phyloP scores from a whole-genome alignment of 148 eudicot species.

The Silene conica region DNA sequence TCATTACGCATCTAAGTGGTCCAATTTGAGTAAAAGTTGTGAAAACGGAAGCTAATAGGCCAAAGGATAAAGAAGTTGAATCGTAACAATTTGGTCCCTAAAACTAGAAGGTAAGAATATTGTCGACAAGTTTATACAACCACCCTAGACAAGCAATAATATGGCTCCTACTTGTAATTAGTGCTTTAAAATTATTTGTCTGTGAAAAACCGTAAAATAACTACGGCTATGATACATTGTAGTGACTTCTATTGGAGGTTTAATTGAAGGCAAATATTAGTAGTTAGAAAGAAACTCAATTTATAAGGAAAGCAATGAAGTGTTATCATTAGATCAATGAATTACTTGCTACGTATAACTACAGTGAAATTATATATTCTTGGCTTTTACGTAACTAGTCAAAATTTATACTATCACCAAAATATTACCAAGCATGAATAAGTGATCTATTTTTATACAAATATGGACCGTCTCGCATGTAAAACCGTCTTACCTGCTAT shows the following conservation, averaged over 20 bases:
- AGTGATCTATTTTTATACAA: too few species aligned
- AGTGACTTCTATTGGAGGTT: neutral
- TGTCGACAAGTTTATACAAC: constrained; percentile 15
- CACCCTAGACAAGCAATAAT: constrained; percentile 14
- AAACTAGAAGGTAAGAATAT: neutral
- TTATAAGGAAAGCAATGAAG: constrained; percentile 14
- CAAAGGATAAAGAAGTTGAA: neutral
- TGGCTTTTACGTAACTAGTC: constrained; percentile 17
- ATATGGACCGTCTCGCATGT: too few species aligned
- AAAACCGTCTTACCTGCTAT: too few species aligned
- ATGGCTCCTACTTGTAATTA: constrained; percentile 3
- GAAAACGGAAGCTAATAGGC: neutral
- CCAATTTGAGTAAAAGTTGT: neutral
- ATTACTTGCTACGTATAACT: neutral
- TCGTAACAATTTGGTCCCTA: neutral
- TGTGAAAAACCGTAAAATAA: neutral
- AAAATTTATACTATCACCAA: too few species aligned
- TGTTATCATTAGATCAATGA: constrained; percentile 6
- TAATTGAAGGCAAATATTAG: constrained; percentile 8
- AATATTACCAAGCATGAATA: too few species aligned
- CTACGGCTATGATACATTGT: neutral
- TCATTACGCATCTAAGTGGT: neutral
- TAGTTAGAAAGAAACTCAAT: neutral
- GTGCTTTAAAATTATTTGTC: neutral
- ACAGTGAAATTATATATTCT: constrained; percentile 12